Evolutionary conservation across 306 rosid genomes (phyloP).

Genomic region (Vicia sativa): DNA sequence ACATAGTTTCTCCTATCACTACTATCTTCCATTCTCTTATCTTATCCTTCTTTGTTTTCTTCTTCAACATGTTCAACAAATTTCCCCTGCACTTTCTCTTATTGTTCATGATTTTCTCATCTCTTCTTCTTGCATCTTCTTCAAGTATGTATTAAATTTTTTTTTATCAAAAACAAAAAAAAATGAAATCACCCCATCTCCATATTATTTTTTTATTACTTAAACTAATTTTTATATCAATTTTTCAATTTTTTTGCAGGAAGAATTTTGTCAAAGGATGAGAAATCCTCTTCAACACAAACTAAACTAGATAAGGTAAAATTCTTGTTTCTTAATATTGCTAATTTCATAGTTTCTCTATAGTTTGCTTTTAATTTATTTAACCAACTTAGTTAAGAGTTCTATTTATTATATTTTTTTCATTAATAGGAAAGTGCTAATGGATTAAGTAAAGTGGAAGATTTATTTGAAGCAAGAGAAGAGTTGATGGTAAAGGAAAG

Average conservation of each 20-base stretch:
- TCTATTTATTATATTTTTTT: background rate
- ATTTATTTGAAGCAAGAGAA: conserved; percentile 27
- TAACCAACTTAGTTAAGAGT: background rate
- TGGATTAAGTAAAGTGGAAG: conserved; percentile 30
- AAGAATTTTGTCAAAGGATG: conserved; percentile 32
- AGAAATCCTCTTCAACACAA: conserved; percentile 26
- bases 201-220: background rate
- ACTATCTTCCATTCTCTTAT: background rate
- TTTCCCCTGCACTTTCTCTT: background rate
- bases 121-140: conserved; percentile 11
- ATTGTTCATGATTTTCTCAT: conserved; percentile 38
- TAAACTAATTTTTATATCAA: background rate
- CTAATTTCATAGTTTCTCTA: background rate
- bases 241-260: conserved; percentile 32
- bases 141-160: conserved; percentile 43
- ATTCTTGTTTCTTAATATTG: background rate
- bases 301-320: conserved; percentile 26
- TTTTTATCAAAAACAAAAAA: background rate
- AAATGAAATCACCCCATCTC: background rate
- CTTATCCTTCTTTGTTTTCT: background rate
- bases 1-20: conserved; percentile 3
- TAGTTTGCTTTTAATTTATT: background rate
- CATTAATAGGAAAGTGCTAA: conserved; percentile 37
- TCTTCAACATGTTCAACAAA: conserved; percentile 38
- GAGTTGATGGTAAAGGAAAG: conserved; percentile 37